A percentile compares a stretch with the other conserved stretches of the same genome.
These are phyloP conservation scores for Thelonectria discophora DNA, from an alignment of 2,329 filamentous ascomycete genomes.

Conservation along the genomic window DNA sequence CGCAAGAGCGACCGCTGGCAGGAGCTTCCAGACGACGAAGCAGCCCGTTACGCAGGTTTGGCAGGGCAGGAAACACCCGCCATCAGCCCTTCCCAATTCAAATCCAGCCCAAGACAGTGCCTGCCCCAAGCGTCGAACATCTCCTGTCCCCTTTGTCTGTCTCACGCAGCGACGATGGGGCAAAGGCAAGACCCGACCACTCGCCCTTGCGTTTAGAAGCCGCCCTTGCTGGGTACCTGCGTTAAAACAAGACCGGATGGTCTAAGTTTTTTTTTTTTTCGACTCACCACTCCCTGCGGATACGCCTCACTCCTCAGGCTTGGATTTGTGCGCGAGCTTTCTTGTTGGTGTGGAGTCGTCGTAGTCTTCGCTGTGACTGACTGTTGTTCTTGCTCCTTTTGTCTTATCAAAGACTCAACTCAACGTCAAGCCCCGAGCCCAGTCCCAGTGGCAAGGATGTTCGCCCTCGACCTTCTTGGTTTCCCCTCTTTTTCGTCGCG, in stretches of 20 bases:
- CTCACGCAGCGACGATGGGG: constrained; percentile 3
- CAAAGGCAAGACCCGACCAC: not conserved
- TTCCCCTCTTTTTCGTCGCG: not conserved
- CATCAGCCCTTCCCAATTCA: not conserved
- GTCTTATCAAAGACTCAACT: constrained; percentile 16
- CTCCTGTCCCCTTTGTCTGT: not conserved
- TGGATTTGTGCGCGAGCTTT: not conserved
- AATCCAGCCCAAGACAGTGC: not conserved
- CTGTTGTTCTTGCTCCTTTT: constrained; percentile 9
- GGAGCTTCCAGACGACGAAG: constrained; percentile 23
- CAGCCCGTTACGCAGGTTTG: not conserved
- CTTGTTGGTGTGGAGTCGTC: constrained; percentile 11
- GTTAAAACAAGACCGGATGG: constrained; percentile 14
- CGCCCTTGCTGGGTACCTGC: constrained; percentile 22
- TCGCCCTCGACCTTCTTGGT: not conserved
- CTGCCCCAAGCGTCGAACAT: constrained; percentile 20
- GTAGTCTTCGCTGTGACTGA: constrained; percentile 17
- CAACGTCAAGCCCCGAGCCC: constrained; percentile 15
- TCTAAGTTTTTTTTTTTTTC: not conserved
- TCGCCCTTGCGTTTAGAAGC: not conserved
- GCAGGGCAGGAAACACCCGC: constrained; percentile 8
- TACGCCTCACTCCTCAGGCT: too few relatives aligned
- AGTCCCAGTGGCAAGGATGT: constrained; percentile 16
- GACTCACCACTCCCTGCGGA: not conserved
- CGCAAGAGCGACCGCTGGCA: constrained; percentile 11